These are phyloP conservation scores for Atkinsonella texensis DNA, from an alignment of 2,329 filamentous ascomycete genomes.

Conservation along the genomic window DNA sequence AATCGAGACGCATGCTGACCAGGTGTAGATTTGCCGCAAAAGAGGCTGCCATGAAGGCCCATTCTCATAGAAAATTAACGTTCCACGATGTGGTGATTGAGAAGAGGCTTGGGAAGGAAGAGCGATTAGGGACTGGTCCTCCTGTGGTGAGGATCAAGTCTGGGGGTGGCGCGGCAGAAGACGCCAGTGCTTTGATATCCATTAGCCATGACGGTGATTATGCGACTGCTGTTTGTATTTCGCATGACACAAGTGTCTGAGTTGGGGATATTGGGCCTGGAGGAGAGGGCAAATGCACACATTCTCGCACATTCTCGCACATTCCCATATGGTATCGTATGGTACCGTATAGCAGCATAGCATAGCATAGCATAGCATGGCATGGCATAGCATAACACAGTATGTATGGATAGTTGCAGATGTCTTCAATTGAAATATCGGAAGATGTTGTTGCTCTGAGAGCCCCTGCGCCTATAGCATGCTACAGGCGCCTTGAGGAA, in stretches of 20 bases:
- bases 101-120: constrained; percentile 12
- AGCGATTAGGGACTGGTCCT: constrained; percentile 24
- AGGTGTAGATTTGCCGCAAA: constrained; percentile 53
- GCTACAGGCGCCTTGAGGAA: too few species aligned
- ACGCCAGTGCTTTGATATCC: constrained; percentile 54
- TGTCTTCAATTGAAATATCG: too few species aligned
- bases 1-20: neutral
- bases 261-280: too few species aligned
- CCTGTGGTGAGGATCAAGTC: constrained; percentile 32
- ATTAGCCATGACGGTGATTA: constrained; percentile 85
- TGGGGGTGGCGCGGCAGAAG: constrained; percentile 14
- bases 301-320: too few species aligned
- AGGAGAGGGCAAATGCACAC: too few species aligned
- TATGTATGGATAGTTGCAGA: too few species aligned
- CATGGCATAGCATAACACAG: too few species aligned
- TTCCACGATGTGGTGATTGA: constrained; percentile 49
- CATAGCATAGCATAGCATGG: too few species aligned
- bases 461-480: too few species aligned
- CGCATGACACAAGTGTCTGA: constrained; percentile 14
- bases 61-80: constrained; percentile 43
- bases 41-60: constrained; percentile 64
- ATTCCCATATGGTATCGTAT: too few species aligned
- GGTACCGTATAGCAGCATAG: too few species aligned
- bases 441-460: too few species aligned
- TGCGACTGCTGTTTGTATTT: constrained; percentile 58